These are phyloP conservation scores for Quercus robur DNA, from an alignment of 306 rosid species.

Conservation along the genomic window DNA sequence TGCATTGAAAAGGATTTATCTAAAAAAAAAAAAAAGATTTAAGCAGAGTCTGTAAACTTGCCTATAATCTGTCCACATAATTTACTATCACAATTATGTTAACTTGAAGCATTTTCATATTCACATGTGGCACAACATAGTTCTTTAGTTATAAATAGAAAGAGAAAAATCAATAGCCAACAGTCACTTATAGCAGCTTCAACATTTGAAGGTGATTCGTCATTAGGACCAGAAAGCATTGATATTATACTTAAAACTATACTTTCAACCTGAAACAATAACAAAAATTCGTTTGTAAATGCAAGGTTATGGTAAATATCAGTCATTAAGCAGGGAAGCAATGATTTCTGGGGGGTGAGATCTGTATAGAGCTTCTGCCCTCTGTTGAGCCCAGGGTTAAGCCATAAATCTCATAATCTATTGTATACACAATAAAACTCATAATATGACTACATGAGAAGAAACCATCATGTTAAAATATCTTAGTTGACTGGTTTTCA, in stretches of 20 bases:
- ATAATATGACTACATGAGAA: neutral
- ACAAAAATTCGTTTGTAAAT: neutral
- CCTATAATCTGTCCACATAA: neutral
- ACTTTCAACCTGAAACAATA: conserved; percentile 83
- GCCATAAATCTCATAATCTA: neutral
- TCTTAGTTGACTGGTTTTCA: neutral
- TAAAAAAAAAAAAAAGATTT: neutral
- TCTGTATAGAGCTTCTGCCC: neutral
- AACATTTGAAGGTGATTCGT: conserved; percentile 96
- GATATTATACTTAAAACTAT: conserved; percentile 97
- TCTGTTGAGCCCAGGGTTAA: neutral
- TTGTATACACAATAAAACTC: neutral
- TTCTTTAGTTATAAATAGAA: neutral
- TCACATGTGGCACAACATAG: neutral
- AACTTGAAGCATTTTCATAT: neutral
- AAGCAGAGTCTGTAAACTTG: neutral
- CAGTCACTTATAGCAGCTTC: conserved; percentile 90
- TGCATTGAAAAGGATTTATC: neutral
- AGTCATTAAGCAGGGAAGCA: neutral
- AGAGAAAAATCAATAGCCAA: neutral
- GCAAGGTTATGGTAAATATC: neutral
- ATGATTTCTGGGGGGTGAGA: neutral
- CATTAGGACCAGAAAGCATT: conserved; percentile 95
- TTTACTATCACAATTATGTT: neutral
- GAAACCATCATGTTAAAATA: neutral